These are phyloP conservation scores for Fusarium compactum DNA, from an alignment of 2,329 filamentous ascomycete genomes.

Conservation along the genomic window DNA sequence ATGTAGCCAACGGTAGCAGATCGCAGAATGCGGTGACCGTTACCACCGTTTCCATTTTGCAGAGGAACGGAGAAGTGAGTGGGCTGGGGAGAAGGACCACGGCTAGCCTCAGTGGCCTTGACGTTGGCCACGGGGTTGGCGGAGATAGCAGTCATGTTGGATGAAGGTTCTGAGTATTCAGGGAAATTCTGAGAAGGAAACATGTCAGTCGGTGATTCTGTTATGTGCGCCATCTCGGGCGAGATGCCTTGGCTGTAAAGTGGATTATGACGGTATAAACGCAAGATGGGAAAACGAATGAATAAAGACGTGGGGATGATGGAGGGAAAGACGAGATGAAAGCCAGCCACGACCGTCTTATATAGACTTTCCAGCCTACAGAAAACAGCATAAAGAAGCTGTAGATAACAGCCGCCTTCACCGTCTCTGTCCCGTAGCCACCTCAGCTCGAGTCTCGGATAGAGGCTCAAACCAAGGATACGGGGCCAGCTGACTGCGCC, in stretches of 20 bases:
- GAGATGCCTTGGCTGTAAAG: constrained; percentile 25
- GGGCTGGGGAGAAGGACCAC: constrained; percentile 87
- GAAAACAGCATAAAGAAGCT: constrained; percentile 9
- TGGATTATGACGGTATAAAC: constrained; percentile 22
- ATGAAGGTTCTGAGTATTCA: constrained; percentile 57
- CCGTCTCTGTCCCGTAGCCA: constrained; percentile 23
- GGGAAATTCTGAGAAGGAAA: constrained; percentile 57
- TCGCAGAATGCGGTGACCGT: constrained; percentile 80
- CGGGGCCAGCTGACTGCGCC: constrained; percentile 39
- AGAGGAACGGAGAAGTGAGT: constrained; percentile 82
- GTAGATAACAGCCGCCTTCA: constrained; percentile 28
- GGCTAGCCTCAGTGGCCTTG: constrained; percentile 57
- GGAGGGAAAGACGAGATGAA: constrained; percentile 10
- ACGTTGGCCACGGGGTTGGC: constrained; percentile 59
- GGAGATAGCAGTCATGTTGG: constrained; percentile 52
- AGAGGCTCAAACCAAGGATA: constrained; percentile 30
- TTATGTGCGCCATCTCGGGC: constrained; percentile 54
- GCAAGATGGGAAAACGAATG: constrained; percentile 22
- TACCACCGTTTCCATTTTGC: constrained; percentile 60
- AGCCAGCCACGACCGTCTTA: constrained; percentile 31
- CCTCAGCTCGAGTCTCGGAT: constrained; percentile 26
- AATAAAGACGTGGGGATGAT: constrained; percentile 14
- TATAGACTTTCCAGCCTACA: constrained; percentile 33
- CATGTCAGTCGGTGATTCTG: constrained; percentile 57
- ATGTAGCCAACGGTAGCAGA: constrained; percentile 95